These are phyloP conservation scores for Gossypium aridum DNA, from an alignment of 441 rosid genomes.

Conservation along the genomic window DNA sequence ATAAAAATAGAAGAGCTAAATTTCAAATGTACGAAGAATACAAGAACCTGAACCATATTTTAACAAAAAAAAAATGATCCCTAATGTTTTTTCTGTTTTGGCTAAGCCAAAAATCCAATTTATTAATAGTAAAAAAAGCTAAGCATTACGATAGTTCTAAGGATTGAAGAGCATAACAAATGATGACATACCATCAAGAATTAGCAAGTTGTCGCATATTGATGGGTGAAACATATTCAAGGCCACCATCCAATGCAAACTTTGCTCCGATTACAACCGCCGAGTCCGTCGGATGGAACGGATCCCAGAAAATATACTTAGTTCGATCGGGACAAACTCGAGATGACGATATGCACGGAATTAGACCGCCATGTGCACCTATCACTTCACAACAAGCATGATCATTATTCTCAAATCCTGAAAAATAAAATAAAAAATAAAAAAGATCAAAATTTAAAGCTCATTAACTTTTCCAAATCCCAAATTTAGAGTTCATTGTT, in stretches of 20 bases:
- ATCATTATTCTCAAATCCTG: constrained; percentile 22
- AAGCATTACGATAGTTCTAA: too few species aligned
- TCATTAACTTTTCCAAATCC: not conserved
- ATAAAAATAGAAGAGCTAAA: too few species aligned
- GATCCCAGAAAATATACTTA: constrained; percentile 24
- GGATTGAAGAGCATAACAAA: too few species aligned
- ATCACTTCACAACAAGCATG: constrained; percentile 14
- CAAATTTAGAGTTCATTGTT: not conserved
- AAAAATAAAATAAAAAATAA: too few species aligned
- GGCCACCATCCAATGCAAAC: constrained; percentile 17
- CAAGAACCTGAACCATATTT: too few species aligned
- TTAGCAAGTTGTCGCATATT: constrained; percentile 17
- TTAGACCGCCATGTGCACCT: constrained; percentile 9
- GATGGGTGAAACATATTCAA: constrained; percentile 14
- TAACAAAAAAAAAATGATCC: too few species aligned
- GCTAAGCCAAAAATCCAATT: too few species aligned
- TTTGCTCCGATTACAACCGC: not conserved
- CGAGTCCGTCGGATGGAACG: constrained; percentile 17
- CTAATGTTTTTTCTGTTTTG: too few species aligned
- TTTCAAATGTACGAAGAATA: too few species aligned
- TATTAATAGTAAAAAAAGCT: too few species aligned
- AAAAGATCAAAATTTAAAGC: not conserved
- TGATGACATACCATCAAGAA: not conserved
- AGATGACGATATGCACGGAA: not conserved
- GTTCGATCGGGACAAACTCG: constrained; percentile 13